Evolutionary conservation across 345 rosid genomes (phyloP).

Genomic region (Moringa oleifera): DNA sequence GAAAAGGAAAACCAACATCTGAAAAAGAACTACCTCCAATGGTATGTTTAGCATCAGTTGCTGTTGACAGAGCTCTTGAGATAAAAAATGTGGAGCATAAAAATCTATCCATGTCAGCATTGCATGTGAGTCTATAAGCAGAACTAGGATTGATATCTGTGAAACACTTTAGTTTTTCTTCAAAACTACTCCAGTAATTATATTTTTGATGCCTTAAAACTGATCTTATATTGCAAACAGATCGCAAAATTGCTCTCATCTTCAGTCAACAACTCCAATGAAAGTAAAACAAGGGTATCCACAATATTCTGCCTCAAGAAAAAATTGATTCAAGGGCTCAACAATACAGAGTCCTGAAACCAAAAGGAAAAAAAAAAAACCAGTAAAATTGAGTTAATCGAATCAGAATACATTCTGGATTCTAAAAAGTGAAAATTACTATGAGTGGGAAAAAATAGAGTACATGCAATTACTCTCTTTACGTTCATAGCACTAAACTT

Average conservation of each 20-base stretch:
- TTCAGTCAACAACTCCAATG: slow-evolving; percentile 13
- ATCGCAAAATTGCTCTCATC: slow-evolving; percentile 57
- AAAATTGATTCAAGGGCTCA: not conserved
- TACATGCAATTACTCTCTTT: no score
- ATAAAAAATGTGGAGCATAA: slow-evolving; percentile 14
- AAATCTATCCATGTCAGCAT: slow-evolving; percentile 19
- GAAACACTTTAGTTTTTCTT: slow-evolving; percentile 24
- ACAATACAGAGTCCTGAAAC: slow-evolving; percentile 5
- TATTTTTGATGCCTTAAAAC: slow-evolving; percentile 28
- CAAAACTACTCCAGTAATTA: slow-evolving; percentile 19
- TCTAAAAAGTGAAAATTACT: not conserved
- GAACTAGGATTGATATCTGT: slow-evolving; percentile 13
- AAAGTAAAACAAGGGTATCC: not conserved
- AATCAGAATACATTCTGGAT: not conserved
- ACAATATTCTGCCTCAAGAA: not conserved
- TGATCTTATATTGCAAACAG: slow-evolving; percentile 35
- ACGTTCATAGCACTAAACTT: no score
- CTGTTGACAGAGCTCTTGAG: slow-evolving; percentile 47
- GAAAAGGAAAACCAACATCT: not conserved
- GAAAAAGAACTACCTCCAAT: slow-evolving; percentile 32
- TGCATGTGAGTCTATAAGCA: slow-evolving; percentile 12
- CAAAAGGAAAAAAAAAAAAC: no score
- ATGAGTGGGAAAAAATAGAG: not conserved
- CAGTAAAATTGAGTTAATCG: no score
- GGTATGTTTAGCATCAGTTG: slow-evolving; percentile 27